Conservation (phyloP, 2,329 filamentous ascomycete species). For the Dactylellina drechsleri region DNA sequence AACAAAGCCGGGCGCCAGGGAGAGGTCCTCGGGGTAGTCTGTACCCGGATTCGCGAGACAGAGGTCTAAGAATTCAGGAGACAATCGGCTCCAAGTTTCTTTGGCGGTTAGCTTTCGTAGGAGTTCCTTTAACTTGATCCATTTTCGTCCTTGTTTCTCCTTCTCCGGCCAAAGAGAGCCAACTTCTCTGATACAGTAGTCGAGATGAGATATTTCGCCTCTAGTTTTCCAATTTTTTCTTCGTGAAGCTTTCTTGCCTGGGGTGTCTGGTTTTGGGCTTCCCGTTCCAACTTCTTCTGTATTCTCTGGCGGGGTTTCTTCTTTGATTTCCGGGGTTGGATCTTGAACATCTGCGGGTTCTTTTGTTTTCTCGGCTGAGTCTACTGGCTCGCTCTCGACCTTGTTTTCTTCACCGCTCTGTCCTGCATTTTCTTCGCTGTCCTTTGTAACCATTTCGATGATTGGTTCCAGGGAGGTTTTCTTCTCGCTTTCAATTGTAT, state of each 20-base stretch:
- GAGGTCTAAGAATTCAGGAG: neutral
- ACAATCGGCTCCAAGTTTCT: conserved; percentile 6
- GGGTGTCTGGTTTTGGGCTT: neutral
- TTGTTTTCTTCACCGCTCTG: neutral
- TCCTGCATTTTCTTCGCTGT: too few species aligned
- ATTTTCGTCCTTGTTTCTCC: conserved; percentile 27
- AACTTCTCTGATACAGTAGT: conserved; percentile 8
- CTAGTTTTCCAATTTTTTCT: conserved; percentile 15
- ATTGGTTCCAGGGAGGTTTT: too few species aligned
- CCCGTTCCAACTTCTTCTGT: neutral
- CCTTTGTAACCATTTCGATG: too few species aligned
- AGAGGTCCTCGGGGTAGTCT: neutral
- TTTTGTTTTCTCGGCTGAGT: neutral
- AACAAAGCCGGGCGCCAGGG: conserved; percentile 6
- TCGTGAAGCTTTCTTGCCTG: neutral
- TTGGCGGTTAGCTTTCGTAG: conserved; percentile 17
- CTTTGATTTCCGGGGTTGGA: neutral
- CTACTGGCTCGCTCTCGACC: neutral
- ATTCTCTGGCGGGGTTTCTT: neutral
- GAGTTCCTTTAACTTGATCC: conserved; percentile 22
- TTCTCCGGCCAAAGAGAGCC: neutral
- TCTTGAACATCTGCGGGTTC: neutral
- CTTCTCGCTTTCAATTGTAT: too few species aligned
- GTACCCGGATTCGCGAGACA: neutral
- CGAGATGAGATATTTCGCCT: conserved; percentile 21